Conservation (phyloP, 257 asterid species). For the Nicotiana benthamiana region DNA sequence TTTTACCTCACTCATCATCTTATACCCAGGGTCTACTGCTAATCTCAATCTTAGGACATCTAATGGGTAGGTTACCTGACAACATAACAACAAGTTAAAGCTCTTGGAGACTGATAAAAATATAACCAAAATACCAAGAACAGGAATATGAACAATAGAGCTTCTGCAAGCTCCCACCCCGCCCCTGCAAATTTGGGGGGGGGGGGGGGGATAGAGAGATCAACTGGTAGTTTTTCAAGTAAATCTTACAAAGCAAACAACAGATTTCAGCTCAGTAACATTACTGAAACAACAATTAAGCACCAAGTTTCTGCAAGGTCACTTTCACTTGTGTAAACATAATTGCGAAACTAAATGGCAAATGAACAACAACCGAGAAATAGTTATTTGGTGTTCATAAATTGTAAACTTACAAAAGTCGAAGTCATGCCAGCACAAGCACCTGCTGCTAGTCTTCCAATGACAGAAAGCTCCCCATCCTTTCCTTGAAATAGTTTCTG, state of each 20-base stretch:
- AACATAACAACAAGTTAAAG: slow-evolving; percentile 13
- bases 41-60: slow-evolving; percentile 86
- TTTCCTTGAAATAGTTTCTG: slow-evolving; percentile 67
- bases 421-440: slow-evolving; percentile 99
- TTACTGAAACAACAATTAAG: neutral
- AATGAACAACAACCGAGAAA: neutral
- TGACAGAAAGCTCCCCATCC: slow-evolving; percentile 73
- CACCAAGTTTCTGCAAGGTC: neutral
- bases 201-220: neutral
- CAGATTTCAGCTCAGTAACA: neutral
- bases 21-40: slow-evolving; percentile 87
- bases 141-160: neutral
- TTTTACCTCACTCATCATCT: slow-evolving; percentile 78
- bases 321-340: slow-evolving; percentile 1
- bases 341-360: neutral
- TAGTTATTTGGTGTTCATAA: neutral
- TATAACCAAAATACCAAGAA: neutral
- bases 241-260: neutral
- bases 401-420: slow-evolving; percentile 74
- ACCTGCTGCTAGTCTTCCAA: slow-evolving; percentile 97
- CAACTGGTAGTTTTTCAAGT: neutral
- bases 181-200: neutral
- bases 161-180: neutral
- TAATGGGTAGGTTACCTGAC: slow-evolving; percentile 83
- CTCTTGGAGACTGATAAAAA: neutral